Evolutionary conservation across 495 filamentous ascomycete species (phyloP).

Genomic region (Aspergillus hancockii): DNA sequence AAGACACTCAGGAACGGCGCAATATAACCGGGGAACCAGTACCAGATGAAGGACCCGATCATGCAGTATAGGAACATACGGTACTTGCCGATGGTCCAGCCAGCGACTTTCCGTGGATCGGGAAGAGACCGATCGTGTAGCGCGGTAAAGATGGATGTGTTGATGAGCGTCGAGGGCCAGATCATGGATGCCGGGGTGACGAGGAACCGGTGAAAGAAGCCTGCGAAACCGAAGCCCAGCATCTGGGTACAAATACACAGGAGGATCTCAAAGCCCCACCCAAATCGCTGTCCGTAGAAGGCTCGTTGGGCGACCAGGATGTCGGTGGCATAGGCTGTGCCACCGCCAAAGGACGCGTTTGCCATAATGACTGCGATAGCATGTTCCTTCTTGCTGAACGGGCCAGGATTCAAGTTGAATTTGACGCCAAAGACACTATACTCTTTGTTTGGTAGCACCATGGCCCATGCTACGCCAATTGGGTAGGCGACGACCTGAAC

Average conservation of each 20-base stretch:
- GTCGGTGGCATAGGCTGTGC: slow-evolving; percentile 68
- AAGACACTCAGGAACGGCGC: slow-evolving; percentile 50
- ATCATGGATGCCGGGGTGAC: slow-evolving; percentile 70
- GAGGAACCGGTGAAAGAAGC: slow-evolving; percentile 64
- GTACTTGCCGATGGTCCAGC: slow-evolving; percentile 67
- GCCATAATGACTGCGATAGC: slow-evolving; percentile 64
- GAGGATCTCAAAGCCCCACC: slow-evolving; percentile 66
- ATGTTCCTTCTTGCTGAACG: slow-evolving; percentile 79
- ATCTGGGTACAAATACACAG: slow-evolving; percentile 70
- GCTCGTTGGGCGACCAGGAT: slow-evolving; percentile 63
- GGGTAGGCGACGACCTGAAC: slow-evolving; percentile 72
- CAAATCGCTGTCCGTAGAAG: slow-evolving; percentile 69
- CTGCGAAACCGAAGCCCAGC: slow-evolving; percentile 71
- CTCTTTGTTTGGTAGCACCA: slow-evolving; percentile 50
- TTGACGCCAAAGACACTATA: slow-evolving; percentile 56
- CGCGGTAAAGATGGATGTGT: slow-evolving; percentile 65
- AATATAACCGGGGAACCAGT: slow-evolving; percentile 58
- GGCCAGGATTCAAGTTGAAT: slow-evolving; percentile 65
- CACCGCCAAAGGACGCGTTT: slow-evolving; percentile 48
- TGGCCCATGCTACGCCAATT: slow-evolving; percentile 59
- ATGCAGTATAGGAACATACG: slow-evolving; percentile 64
- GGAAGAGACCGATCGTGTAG: slow-evolving; percentile 66
- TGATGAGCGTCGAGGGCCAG: slow-evolving; percentile 68
- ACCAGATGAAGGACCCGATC: slow-evolving; percentile 58
- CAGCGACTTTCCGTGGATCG: slow-evolving; percentile 57